Base-by-base conservation (phyloP, 805 yeast genomes). In the Candida incommunis region DNA sequence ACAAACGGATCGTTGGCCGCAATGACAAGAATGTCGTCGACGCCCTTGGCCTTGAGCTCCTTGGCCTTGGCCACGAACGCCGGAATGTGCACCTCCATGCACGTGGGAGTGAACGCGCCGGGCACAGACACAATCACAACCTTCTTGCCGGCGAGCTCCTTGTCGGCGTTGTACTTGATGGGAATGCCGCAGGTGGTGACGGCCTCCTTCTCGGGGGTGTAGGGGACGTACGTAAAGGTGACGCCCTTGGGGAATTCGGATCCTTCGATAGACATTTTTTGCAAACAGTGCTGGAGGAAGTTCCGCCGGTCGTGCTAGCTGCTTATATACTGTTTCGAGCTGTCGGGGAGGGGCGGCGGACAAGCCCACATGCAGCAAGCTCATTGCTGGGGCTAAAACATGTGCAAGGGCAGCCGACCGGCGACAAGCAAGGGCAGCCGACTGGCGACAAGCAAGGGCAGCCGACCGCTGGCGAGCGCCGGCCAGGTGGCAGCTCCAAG, bases 71-170 rank as follows among this genome's bases (percentile, higher is more conserved):
- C 57, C 47, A 80, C 60, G 66, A 66, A 80, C 22, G 78, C 83
- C 46, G 90, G 90, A 48, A 82, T 71, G 63, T 82, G 92, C 54
- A 74, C 69, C 43, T 71, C 75, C 42, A 82, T 71, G 63, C 92
- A 82, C 4, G 90, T 76, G 46, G 90, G 94, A 23, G 94, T 82
- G 70, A 82, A 84, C 9, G 94, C 92, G 50, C 88, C 94, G 50
- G 94, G 92, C 26, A 83, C 87, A 48, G 82, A 71, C 25, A 85
- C 84, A 54, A 83, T 67, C 40, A 82, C 76, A 25, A 80, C 75
- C 54, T 70, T 76, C 67, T 76, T 75, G 55, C 53, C 58, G 20
- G 56, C 48, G 25, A 66, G 52, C 51, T 61, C 62, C 56, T 59
- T 58, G 56, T 58, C 62, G 26, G 63, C 52, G 51, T 60, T 57